These are phyloP conservation scores for Globisporangium takayamanum DNA, from an alignment of 352 stramenopile species.

Conservation along the genomic window DNA sequence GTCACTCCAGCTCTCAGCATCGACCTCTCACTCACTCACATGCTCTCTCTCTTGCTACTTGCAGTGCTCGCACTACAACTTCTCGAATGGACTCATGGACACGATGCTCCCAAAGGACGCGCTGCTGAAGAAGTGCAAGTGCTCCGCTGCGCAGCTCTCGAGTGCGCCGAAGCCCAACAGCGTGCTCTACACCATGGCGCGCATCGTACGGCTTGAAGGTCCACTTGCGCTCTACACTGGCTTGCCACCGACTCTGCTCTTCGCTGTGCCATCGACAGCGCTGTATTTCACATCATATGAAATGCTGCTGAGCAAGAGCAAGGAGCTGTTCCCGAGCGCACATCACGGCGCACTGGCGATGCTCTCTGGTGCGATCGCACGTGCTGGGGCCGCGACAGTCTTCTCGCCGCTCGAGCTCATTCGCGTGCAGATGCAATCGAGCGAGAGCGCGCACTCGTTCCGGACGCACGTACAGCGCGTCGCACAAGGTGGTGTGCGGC, in stretches of 20 bases:
- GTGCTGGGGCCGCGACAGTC: slow-evolving; percentile 48
- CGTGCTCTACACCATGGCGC: slow-evolving; percentile 54
- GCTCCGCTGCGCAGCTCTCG: slow-evolving; percentile 39
- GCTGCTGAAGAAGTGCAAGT: slow-evolving; percentile 50
- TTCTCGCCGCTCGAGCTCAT: slow-evolving; percentile 86
- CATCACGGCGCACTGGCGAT: slow-evolving; percentile 40
- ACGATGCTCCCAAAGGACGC: slow-evolving; percentile 67
- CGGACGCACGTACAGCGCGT: slow-evolving; percentile 30
- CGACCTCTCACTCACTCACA: background rate
- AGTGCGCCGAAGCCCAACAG: slow-evolving; percentile 30
- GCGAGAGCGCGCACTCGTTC: slow-evolving; percentile 49
- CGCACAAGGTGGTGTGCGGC: slow-evolving; percentile 29
- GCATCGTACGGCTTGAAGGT: slow-evolving; percentile 57
- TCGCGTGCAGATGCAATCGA: slow-evolving; percentile 80
- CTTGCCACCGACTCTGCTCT: slow-evolving; percentile 86
- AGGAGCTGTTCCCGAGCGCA: slow-evolving; percentile 28
- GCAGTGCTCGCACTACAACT: slow-evolving; percentile 66
- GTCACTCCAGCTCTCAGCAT: background rate
- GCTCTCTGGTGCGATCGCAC: slow-evolving; percentile 40
- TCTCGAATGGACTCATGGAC: slow-evolving; percentile 79
- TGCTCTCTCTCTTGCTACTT: background rate
- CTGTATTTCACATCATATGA: slow-evolving; percentile 95
- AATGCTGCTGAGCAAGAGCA: slow-evolving; percentile 36
- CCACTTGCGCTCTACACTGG: slow-evolving; percentile 71
- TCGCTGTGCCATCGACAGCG: slow-evolving; percentile 90